Percentiles rank a stretch among this genome's conserved stretches.
phyloP scores from a whole-genome alignment of 2,329 filamentous ascomycete genomes.

The Fusarium setosum region DNA sequence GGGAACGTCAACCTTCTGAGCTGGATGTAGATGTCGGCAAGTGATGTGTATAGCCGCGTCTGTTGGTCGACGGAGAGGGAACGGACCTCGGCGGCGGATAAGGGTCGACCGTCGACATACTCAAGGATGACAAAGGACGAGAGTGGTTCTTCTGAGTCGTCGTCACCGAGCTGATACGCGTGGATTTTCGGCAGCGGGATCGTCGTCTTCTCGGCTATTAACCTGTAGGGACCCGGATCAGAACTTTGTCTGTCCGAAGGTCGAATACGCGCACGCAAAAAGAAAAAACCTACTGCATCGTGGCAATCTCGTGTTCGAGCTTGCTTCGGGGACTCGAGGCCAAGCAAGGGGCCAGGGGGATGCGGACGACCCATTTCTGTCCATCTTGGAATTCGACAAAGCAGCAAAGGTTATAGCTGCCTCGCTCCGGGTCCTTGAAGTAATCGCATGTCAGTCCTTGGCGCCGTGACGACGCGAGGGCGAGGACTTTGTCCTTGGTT shows the following conservation, averaged over 20 bases:
- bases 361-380: no score
- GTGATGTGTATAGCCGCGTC: conserved; percentile 11
- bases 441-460: not conserved
- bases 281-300: no score
- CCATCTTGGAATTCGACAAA: no score
- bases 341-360: no score
- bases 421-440: conserved; percentile 1
- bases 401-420: conserved; percentile 1
- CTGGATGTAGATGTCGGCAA: conserved; percentile 26
- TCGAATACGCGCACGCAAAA: no score
- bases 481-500: not conserved
- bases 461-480: not conserved
- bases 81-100: not conserved
- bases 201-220: conserved; percentile 3
- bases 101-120: conserved; percentile 9
- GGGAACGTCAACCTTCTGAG: conserved; percentile 26
- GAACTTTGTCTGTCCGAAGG: no score
- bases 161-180: conserved; percentile 7
- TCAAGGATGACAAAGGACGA: conserved; percentile 21
- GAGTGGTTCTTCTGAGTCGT: not conserved
- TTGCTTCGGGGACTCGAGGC: no score
- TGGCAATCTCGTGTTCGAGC: no score
- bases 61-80: conserved; percentile 4
- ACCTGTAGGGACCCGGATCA: no score
- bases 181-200: conserved; percentile 11